Conservation (phyloP, 1,284 basidiomycete genomes). For the Fomes fomentarius region DNA sequence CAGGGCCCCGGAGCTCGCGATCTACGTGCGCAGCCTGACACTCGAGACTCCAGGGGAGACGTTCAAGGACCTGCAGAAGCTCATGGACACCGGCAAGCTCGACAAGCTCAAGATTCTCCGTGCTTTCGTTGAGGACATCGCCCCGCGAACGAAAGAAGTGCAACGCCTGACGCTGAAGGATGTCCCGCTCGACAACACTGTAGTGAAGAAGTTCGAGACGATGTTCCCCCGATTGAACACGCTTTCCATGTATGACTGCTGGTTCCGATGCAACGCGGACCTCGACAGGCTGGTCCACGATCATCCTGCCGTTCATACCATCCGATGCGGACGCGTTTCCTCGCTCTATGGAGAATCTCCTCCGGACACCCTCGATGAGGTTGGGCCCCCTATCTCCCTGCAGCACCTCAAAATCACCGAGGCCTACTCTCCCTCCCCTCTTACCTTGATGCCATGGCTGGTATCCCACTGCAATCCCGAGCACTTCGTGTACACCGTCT, state of each 20-base stretch:
- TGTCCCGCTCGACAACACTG: constrained; percentile 9
- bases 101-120: constrained; percentile 2
- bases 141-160: constrained; percentile 11
- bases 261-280: constrained; percentile 18
- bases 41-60: constrained; percentile 8
- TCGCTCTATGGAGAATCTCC: constrained; percentile 10
- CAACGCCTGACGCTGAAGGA: constrained; percentile 15
- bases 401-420: constrained; percentile 20
- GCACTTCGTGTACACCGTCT: constrained; percentile 17
- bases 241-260: constrained; percentile 21
- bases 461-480: constrained; percentile 13
- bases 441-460: constrained; percentile 22
- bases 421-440: constrained; percentile 20
- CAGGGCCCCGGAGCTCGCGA: constrained; percentile 4
- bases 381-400: constrained; percentile 2
- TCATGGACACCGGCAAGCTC: constrained; percentile 1
- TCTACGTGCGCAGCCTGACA: constrained; percentile 15
- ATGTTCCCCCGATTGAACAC: constrained; percentile 13
- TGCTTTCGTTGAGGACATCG: constrained; percentile 14
- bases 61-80: constrained; percentile 3
- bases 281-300: constrained; percentile 12
- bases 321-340: constrained; percentile 20
- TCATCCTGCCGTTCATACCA: constrained; percentile 14
- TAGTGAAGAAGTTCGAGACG: constrained; percentile 9
- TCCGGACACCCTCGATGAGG: not conserved